Conservation (phyloP, 2,329 filamentous ascomycete species). For the Aspergillus novoparasiticus region DNA sequence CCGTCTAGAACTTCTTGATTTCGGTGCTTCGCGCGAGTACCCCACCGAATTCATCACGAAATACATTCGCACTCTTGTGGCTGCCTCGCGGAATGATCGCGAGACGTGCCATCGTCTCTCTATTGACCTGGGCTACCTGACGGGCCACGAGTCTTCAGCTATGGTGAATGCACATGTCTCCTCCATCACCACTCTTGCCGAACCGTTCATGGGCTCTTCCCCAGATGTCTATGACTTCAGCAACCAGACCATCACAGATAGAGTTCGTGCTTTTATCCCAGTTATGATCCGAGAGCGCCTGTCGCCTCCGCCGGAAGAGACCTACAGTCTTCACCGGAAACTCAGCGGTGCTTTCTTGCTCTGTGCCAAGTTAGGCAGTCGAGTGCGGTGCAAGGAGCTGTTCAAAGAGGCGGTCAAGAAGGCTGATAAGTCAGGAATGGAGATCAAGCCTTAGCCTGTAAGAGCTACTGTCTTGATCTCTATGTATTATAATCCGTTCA, state of each 20-base stretch:
- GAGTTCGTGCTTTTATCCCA: constrained; percentile 84
- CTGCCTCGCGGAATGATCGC: constrained; percentile 73
- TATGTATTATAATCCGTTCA: neutral
- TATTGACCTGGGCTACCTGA: constrained; percentile 82
- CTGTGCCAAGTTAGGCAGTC: constrained; percentile 82
- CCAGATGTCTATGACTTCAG: constrained; percentile 88
- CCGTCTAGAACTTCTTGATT: constrained; percentile 89
- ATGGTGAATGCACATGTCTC: constrained; percentile 93
- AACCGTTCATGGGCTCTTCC: constrained; percentile 78
- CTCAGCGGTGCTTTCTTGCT: constrained; percentile 92
- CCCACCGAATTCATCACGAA: constrained; percentile 75
- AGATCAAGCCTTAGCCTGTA: neutral
- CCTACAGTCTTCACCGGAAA: constrained; percentile 93
- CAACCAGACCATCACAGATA: constrained; percentile 93
- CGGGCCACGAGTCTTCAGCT: constrained; percentile 77
- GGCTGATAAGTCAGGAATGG: constrained; percentile 24
- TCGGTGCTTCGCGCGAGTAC: constrained; percentile 87
- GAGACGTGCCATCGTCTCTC: constrained; percentile 67
- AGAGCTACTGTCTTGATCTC: neutral
- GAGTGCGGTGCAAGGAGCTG: constrained; percentile 77
- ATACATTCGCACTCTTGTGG: constrained; percentile 79
- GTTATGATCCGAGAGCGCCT: constrained; percentile 89
- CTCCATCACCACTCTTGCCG: constrained; percentile 84
- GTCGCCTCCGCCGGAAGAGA: constrained; percentile 93
- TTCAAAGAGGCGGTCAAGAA: constrained; percentile 55